These are phyloP conservation scores for Protomyces lactucae-debilis DNA, from an alignment of 1,139 yeast species.

Conservation along the genomic window DNA sequence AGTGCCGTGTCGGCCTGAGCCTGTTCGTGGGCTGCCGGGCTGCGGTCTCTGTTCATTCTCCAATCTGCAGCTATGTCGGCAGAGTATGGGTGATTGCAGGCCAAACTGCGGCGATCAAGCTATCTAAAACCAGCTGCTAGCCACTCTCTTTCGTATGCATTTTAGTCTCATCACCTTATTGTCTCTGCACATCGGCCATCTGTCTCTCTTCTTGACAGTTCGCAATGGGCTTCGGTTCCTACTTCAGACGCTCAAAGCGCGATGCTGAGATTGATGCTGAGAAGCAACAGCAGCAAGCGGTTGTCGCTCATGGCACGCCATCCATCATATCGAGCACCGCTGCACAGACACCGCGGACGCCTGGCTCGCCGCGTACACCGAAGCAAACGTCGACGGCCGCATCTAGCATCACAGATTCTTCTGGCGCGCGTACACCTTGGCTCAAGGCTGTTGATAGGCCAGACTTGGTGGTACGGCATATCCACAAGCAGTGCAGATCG, in stretches of 20 bases:
- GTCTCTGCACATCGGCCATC: background rate
- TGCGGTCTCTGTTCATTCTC: no score
- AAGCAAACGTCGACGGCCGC: background rate
- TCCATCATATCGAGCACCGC: background rate
- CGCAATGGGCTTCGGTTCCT: background rate
- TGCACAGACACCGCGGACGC: background rate
- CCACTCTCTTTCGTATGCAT: background rate
- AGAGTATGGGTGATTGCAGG: background rate
- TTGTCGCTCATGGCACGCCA: background rate
- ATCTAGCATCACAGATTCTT: background rate
- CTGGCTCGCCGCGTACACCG: background rate
- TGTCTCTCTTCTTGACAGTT: background rate
- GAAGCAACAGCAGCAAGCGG: background rate
- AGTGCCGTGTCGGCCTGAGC: no score
- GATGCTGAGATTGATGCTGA: background rate
- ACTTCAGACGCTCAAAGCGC: background rate
- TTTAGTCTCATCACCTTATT: background rate
- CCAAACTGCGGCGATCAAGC: background rate
- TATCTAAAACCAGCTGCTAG: background rate
- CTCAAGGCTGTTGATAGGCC: background rate
- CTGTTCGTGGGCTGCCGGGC: no score
- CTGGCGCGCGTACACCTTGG: background rate
- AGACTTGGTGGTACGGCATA: conserved; percentile 1
- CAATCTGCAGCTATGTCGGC: background rate
- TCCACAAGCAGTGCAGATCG: conserved; percentile 4